Evolutionary conservation across 2,329 filamentous ascomycete species (phyloP), one percentile per base, ranked within the genome.

Genomic region (Colletotrichum sp.): DNA sequence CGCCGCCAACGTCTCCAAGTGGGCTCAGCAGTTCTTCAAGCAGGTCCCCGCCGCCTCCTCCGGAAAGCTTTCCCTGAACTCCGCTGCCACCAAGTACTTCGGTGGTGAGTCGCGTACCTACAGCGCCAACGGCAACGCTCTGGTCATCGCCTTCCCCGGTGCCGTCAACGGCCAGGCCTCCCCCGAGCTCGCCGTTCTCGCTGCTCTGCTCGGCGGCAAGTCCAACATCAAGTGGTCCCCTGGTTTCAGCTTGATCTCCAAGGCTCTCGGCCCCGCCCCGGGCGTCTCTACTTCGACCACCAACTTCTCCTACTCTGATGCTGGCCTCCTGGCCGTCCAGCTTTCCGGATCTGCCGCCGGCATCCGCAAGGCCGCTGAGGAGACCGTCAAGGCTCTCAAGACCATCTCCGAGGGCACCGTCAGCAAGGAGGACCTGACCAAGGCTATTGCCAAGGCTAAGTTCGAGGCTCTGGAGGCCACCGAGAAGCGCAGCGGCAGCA

Each of bases 171-270:
- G 90, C 78, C 92, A 92, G 81, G 95, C 95, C 90, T 98, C 98
- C 90, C 95, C 97, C 71, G 96, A 98, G 87, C 91, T 95, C 78
- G 91, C 94, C 78, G 96, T 99, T 78, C 93, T 99, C 72, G 92
- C 94, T 73, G 93, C 96, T 78, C 93, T 99, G 24, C 94, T 99
- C 68, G 97, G 97, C 83, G 97, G 96, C 77, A 88, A 97, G 86
- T 94, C 96, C 70, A 94, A 89, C 86, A 96, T 98, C 89, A 99
- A 98, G 90, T 99, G 96, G 96, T 93, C 95, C 68, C 88, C 95
- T 78, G 97, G 97, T 81, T 98, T 98, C 91, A 96, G 95, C 75
- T 90, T 98, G 77, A 92, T 99, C 76, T 91, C 94, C 83, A 96
- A 98, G 89, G 94, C 93, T 76, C 91, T 93, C 73, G 89, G 93